Base-by-base conservation (phyloP, 345 rosid genomes). In the Eucalyptus leucophloia region DNA sequence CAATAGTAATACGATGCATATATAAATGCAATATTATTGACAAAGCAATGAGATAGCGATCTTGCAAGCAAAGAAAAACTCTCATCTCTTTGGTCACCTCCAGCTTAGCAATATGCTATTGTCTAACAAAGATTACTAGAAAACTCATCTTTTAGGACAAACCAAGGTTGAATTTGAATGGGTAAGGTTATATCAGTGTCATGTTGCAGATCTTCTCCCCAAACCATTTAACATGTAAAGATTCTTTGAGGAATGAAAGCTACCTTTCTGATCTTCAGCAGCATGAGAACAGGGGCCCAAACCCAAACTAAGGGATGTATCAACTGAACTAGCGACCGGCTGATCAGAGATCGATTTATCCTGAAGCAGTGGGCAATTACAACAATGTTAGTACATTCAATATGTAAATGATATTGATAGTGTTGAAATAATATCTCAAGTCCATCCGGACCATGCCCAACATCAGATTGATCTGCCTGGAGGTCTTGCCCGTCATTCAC, bases 361-460 rank as follows among this genome's bases (percentile, higher is more conserved):
- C 65, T 58, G 65, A 56, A 58, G 65, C 65, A 58, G n/a, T 0
- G 5, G 65, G 65, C 15, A 58, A 58, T 58, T 58, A 26, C n/a
- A 24, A 58, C 45, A 58, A 58, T 12, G n/a, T 58, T 28, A 58
- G 65, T 58, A 26, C 14, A 58, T 26, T 58, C 67, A 60, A 28
- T 12, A 0, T 26, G 67, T 11, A 60, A 60, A 60, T 0, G 16
- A 28, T 12, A 60, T 60, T 60, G 67, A 26, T 60, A 12, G 67
- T 60, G 67, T 28, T 60, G n/a, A 60, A 60, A 12, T 28, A 26
- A 26, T 60, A 60, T 12, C 67, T 60, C 16, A 1, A 60, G 67
- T 60, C n/a, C 32, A 60, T 1, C 1, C 1, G 32, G 67, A 28
- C 67, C 7, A 32, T 60, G 4, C 4, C 32, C n/a, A 0, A 60